phyloP scores from a whole-genome alignment of 306 rosid genomes.

The Quercus aquifolioides region DNA sequence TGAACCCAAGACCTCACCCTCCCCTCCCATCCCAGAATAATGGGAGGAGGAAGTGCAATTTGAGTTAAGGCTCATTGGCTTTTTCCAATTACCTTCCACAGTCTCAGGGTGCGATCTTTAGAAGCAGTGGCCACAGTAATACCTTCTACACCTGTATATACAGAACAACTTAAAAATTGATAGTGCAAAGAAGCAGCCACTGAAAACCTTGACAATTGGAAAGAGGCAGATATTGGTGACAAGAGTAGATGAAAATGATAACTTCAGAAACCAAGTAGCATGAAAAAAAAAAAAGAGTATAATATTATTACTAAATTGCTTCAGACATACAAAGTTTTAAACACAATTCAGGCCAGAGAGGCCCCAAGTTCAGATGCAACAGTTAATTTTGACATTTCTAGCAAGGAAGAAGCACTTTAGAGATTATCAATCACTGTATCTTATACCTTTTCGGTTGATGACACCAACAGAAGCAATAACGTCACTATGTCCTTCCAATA shows the following conservation, averaged over 20 bases:
- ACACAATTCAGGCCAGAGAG: neutral
- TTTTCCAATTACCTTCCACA: neutral
- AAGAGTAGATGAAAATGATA: neutral
- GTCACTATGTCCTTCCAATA: slow-evolving; percentile 78
- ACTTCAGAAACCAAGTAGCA: neutral
- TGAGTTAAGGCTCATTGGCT: no score
- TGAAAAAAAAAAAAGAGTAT: neutral
- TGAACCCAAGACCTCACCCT: no score
- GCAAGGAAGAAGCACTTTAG: neutral
- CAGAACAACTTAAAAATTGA: slow-evolving; percentile 5
- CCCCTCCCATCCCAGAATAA: no score
- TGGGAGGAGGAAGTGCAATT: no score
- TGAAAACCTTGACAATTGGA: neutral
- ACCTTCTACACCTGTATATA: slow-evolving; percentile 48
- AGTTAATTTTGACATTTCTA: neutral
- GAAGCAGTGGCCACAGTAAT: slow-evolving; percentile 74
- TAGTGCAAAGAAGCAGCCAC: neutral
- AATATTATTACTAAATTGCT: neutral
- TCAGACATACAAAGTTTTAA: neutral
- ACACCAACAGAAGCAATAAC: slow-evolving; percentile 68
- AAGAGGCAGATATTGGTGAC: neutral
- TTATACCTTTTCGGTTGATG: slow-evolving; percentile 56
- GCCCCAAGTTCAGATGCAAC: neutral
- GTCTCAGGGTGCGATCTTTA: slow-evolving; percentile 48
- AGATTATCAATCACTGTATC: neutral